phyloP scores from a whole-genome alignment of 495 filamentous ascomycete genomes.

The Annulohypoxylon stygium region DNA sequence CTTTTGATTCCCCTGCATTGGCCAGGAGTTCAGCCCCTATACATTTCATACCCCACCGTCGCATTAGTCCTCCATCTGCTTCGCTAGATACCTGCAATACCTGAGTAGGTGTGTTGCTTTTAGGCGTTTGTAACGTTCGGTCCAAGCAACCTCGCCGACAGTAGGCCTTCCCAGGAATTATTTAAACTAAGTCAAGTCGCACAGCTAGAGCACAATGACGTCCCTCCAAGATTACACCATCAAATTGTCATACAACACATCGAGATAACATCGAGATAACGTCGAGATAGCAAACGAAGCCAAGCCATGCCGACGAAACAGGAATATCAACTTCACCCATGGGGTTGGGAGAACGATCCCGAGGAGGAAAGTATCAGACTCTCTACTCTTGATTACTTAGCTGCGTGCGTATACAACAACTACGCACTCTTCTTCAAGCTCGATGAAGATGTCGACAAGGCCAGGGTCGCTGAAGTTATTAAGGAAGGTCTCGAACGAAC shows the following conservation, averaged over 20 bases:
- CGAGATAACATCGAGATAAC: neutral
- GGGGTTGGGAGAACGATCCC: constrained; percentile 39
- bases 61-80: neutral
- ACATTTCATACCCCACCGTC: neutral
- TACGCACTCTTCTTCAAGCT: constrained; percentile 59
- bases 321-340: constrained; percentile 32
- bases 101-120: neutral
- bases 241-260: neutral
- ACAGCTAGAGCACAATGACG: neutral
- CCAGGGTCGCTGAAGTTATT: constrained; percentile 45
- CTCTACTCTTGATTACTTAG: constrained; percentile 54
- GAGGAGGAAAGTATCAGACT: constrained; percentile 37
- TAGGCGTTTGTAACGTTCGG: neutral
- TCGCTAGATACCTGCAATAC: neutral
- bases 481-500: constrained; percentile 57
- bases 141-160: neutral
- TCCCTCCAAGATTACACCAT: neutral
- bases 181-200: constrained; percentile 13
- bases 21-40: neutral
- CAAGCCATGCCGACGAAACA: constrained; percentile 30
- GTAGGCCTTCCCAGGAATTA: neutral
- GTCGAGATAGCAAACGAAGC: neutral
- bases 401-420: constrained; percentile 50
- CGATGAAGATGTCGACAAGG: constrained; percentile 50
- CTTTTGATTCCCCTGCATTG: constrained; percentile 8